phyloP scores from a whole-genome alignment of 23 red algal species.

The Pyropia haitanensis region DNA sequence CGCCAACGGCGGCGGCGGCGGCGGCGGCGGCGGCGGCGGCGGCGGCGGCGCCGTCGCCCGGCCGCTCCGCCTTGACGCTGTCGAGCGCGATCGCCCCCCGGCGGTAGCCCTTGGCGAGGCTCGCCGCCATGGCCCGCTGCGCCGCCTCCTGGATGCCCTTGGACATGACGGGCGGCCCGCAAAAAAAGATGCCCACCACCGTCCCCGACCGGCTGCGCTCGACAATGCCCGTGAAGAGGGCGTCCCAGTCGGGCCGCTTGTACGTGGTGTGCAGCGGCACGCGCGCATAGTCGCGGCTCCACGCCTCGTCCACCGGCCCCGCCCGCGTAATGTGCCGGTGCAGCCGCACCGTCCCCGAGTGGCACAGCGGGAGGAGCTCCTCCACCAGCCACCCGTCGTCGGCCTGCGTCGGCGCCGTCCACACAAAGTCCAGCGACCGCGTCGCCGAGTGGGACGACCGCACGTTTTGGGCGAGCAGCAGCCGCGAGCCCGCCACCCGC shows the following conservation, averaged over 20 bases:
- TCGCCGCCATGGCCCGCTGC: conserved; percentile 54
- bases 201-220: conserved; percentile 44
- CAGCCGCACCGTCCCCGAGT: conserved; percentile 52
- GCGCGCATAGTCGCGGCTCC: conserved; percentile 52
- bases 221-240: conserved; percentile 42
- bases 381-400: conserved; percentile 61
- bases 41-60: conserved; percentile 3
- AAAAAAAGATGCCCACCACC: conserved; percentile 69
- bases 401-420: conserved; percentile 41
- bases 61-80: conserved; percentile 4
- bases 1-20: neutral
- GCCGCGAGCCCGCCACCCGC: conserved; percentile 52
- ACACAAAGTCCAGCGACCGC: conserved; percentile 66
- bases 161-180: conserved; percentile 55
- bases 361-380: conserved; percentile 53
- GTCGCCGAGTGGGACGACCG: conserved; percentile 43
- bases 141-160: conserved; percentile 46
- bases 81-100: conserved; percentile 12
- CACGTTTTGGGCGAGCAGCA: conserved; percentile 55
- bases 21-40: neutral
- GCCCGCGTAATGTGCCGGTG: conserved; percentile 59
- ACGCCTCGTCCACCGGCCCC: conserved; percentile 41
- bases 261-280: conserved; percentile 61
- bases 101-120: conserved; percentile 32
- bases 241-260: conserved; percentile 52